Evolutionary conservation across 768 basidiomycete species (phyloP), one percentile per base, ranked within the genome.

Genomic region (Tricholoma sp.): DNA sequence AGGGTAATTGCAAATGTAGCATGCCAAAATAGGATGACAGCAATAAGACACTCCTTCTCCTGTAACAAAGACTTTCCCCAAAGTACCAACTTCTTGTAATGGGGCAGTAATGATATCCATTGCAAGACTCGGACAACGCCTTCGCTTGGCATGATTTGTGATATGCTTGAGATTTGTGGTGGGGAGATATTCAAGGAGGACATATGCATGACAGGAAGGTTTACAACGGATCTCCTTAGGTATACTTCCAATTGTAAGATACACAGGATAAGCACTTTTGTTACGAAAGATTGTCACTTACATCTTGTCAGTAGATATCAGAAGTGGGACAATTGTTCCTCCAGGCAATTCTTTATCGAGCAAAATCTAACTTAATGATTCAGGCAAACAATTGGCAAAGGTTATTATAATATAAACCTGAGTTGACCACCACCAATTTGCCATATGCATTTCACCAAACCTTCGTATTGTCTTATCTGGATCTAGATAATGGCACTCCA

Each of bases 231-330:
- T 69, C 0, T 70, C 61, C 54, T 79, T 80, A 0, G 70, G 66
- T 4, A 81, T 65, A 53, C 80, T 80, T 0, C 77, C 78, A 54
- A 80, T 73, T 1, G 79, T 76, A 15, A 80, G 50, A 57, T 82
- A 82, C 0, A 81, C 68, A 0, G 79, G 80, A 61, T 76, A 80
- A 9, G 75, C 74, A 20, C 59, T 52, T 57, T 80, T 77, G 55
- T 76, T 72, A 1, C 71, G 60, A 54, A 80, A 76, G 34, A 36
- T 36, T 10, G 9, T 4, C 24, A 24, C 24, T 24, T 24, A 4
- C 1, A 4, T 24, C 24, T 24, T 24, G 24, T 24, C 24, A 24
- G 24, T 24, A 4, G 24, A 24, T 24, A 24, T 24, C 34, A 36
- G 9, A 36, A 36, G 34, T 36, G 34, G 34, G 34, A 34, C 5